Percentiles rank a stretch among this genome's conserved stretches.
phyloP scores from a whole-genome alignment of 179 eudicot genomes.

The Carnegiea gigantea region DNA sequence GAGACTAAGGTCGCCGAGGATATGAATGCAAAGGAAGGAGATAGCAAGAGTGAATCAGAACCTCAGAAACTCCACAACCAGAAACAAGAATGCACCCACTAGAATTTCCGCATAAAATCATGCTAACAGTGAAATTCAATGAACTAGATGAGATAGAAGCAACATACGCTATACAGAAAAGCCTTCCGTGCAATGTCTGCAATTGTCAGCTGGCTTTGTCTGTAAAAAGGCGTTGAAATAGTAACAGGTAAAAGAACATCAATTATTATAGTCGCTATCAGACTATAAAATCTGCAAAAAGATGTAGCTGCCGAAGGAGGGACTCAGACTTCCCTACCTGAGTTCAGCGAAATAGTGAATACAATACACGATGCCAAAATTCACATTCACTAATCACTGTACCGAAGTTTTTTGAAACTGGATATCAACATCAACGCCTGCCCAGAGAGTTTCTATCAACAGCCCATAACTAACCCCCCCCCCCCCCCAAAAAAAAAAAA shows the following conservation, averaged over 20 bases:
- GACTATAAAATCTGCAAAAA: neutral
- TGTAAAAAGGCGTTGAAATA: slow-evolving; percentile 34
- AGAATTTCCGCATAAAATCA: neutral
- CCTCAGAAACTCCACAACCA: neutral
- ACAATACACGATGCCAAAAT: neutral
- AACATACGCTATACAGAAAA: slow-evolving; percentile 89
- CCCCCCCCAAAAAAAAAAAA: neutral
- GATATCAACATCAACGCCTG: neutral
- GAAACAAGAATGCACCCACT: neutral
- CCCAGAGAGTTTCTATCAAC: too few species aligned
- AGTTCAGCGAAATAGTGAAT: neutral
- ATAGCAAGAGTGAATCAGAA: neutral
- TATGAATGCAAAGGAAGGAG: neutral
- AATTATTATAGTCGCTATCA: neutral
- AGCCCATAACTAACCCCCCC: neutral
- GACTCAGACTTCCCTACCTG: neutral
- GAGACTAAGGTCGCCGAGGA: neutral
- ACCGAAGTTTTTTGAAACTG: neutral
- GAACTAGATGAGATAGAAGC: slow-evolving; percentile 14
- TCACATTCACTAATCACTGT: neutral
- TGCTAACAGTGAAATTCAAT: neutral
- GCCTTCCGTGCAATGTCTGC: slow-evolving; percentile 97
- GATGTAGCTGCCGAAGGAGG: neutral
- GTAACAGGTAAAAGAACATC: slow-evolving; percentile 9
- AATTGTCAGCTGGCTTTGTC: slow-evolving; percentile 85